Conservation (phyloP, 306 rosid genomes). For the Amphicarpaea edgeworthii region DNA sequence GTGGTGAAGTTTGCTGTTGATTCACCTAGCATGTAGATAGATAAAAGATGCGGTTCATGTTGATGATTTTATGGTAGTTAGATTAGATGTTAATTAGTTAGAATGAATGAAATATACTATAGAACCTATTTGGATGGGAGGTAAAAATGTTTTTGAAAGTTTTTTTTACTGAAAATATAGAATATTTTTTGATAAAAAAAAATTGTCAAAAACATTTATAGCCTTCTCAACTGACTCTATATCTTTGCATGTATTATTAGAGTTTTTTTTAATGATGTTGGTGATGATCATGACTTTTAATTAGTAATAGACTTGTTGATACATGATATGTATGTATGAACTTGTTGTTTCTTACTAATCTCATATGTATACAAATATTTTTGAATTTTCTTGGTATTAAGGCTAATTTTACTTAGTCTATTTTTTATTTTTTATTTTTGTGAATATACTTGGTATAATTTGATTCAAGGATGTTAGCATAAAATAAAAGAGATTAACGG, state of each 20-base stretch:
- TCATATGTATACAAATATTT: background rate
- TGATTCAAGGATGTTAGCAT: background rate
- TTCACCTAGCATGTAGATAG: conserved; percentile 49
- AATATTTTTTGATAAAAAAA: too few species aligned
- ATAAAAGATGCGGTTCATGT: conserved; percentile 14
- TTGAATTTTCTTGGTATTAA: background rate
- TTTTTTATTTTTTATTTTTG: too few species aligned
- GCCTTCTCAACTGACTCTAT: too few species aligned
- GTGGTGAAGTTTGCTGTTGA: conserved; percentile 68
- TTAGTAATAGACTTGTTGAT: conserved; percentile 25
- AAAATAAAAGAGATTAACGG: too few species aligned
- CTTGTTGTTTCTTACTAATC: background rate
- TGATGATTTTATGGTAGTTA: conserved; percentile 6
- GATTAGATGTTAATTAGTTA: background rate
- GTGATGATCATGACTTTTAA: background rate
- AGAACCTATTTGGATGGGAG: too few species aligned
- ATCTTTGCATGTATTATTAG: conserved; percentile 20
- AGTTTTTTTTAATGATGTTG: background rate
- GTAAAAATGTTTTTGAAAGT: too few species aligned
- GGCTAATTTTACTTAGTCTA: background rate
- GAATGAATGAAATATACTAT: background rate
- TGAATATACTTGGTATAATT: too few species aligned
- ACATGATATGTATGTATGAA: conserved; percentile 18
- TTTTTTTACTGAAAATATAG: too few species aligned
- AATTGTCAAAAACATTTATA: too few species aligned